Base-by-base conservation (phyloP, 1,284 basidiomycete genomes). In the Gomphus bonarii region DNA sequence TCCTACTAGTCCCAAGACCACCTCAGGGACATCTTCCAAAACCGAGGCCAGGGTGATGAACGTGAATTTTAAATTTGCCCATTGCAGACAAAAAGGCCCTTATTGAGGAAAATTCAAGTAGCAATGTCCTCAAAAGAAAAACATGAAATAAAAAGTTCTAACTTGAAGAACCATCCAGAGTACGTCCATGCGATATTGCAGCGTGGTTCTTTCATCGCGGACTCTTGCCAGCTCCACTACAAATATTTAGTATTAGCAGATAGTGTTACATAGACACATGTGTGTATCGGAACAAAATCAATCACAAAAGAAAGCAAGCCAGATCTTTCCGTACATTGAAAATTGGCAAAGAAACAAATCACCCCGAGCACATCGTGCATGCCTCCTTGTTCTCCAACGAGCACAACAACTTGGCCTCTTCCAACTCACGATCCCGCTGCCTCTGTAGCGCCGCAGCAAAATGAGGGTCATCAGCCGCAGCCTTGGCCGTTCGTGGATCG, bases 351-450 rank as follows among this genome's bases (percentile, higher is more conserved):
- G 11, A 7, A 9, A 50, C 5, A 25, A 42, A n/a, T 58, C 36
- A 58, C 35, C 64, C 63, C 18, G 88, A 91, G 71, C 88, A 91
- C 88, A 91, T 91, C 66, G 90, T 64, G 65, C 88, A 91, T 1
- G 85, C 88, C 58, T 91, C 88, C 74, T 91, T 91, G 72, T 95
- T 95, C 70, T 93, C 90, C 40, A 95, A 61, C 51, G 87, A 90
- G 67, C 93, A 95, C 65, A 80, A 69, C 57, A 95, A 69, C 71
- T 87, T 84, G 11, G 84, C 93, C 57, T 89, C 84, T 68, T 91
- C 92, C 9, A 83, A 69, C 71, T 94, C 84, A n/a, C 85, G 78
- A 56, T 85, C 81, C 60, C 79, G 78, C 64, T 85, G 82, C 43
- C 88, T 75, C 64, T 81, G 75, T 56, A 93, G 71, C 0, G 92